Evolutionary conservation across 768 basidiomycete species (phyloP), one percentile per base, ranked within the genome.

Genomic region (Strobilomyces echinocephalus): DNA sequence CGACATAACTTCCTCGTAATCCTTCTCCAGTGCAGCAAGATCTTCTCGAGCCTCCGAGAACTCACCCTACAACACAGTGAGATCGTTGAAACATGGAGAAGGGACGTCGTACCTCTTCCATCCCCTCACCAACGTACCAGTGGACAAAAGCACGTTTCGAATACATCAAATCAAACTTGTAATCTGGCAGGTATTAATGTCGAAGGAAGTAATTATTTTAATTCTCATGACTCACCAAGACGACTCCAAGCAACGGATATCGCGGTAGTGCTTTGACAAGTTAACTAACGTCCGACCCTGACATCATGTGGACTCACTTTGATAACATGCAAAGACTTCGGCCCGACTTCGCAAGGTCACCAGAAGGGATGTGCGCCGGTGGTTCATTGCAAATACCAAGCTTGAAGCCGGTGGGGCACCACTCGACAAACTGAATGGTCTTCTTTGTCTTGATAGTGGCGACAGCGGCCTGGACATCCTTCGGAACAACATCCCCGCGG

Each of bases 1-100:
- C n/a, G n/a, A n/a, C n/a, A n/a, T n/a, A 59, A 88, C 91, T 72
- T 95, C 91, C 70, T 93, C 90, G 65, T 92, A 93, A 70, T 93
- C 92, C 71, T 91, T 95, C 76, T 97, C 95, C 54, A 98, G 83
- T 8, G 95, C 95, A 40, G 95, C 95, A 57, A 98, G 85, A 75
- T 98, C 95, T 71, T 98, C 95, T 62, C 95, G 88, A 43, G 95
- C 95, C 75, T 97, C 95, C 44, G 92, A 94, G 76, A 97, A 97
- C 75, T 98, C 95, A 73, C 95, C 95, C 77, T 83, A 46, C n/a
- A 50, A 42, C 24, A 4, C 11, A 14, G 39, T 69, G 16, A 64
- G 60, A 14, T 11, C 18, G 9, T 40, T 50, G 28, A 41, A 52
- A 15, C 16, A 24, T 50, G 35, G 59, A 34, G 16, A 52, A 38